Conservation (phyloP, 176 grass and related monocot species). For the Oryza officinalis region DNA sequence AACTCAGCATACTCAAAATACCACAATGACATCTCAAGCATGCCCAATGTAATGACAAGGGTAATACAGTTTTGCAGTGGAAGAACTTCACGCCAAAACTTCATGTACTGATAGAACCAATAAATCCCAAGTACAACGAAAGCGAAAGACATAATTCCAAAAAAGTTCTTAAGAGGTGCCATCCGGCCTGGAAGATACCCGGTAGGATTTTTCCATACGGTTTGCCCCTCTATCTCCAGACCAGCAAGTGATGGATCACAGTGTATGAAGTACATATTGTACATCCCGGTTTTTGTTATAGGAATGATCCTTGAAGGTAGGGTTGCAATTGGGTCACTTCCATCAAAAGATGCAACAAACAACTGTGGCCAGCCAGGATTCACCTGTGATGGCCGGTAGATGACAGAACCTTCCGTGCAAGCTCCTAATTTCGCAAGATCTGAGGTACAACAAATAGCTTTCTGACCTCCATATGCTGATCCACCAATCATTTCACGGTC, state of each 20-base stretch:
- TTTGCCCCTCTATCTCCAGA: constrained; percentile 90
- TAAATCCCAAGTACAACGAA: constrained; percentile 83
- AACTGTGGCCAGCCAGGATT: constrained; percentile 87
- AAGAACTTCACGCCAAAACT: constrained; percentile 95
- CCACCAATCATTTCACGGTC: constrained; percentile 94
- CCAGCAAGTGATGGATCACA: constrained; percentile 73
- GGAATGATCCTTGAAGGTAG: constrained; percentile 69
- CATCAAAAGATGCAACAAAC: constrained; percentile 74
- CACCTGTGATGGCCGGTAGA: constrained; percentile 67
- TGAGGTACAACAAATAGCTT: constrained; percentile 90
- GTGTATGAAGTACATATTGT: constrained; percentile 98
- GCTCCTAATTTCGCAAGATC: constrained; percentile 94
- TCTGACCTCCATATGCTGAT: constrained; percentile 94
- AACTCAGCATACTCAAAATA: constrained; percentile 99
- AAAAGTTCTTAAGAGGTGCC: constrained; percentile 96
- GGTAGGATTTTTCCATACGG: constrained; percentile 96
- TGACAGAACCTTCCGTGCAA: constrained; percentile 79
- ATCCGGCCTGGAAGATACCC: constrained; percentile 95
- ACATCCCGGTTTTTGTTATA: constrained; percentile 89
- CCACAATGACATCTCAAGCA: constrained; percentile 98
- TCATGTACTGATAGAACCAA: constrained; percentile 98
- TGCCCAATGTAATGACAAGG: constrained; percentile 90
- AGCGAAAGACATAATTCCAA: constrained; percentile 90
- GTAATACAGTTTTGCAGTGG: constrained; percentile 99
- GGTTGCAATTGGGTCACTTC: constrained; percentile 68